Evolutionary conservation across 2,329 filamentous ascomycete species (phyloP), one percentile per base, ranked within the genome.

Genomic region (Aulographum hederae): DNA sequence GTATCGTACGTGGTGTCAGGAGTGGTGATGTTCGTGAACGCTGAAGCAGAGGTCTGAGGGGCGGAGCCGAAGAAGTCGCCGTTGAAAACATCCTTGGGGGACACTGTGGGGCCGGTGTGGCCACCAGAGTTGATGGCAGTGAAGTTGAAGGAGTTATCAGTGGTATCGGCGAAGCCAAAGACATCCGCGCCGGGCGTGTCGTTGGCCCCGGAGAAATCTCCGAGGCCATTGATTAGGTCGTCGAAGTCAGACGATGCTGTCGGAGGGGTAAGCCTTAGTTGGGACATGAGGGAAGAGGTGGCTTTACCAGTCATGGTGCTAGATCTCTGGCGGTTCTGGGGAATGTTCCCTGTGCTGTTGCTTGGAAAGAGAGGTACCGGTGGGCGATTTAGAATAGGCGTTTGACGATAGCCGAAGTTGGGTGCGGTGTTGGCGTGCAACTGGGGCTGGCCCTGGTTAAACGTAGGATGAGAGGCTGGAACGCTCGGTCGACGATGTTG

Each of bases 21-120:
- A 37, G 84, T 89, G 35, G 82, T 92, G 53, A 93, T 49, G 39
- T 82, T 73, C 21, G 84, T 92, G 48, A 89, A 72, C n/a, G n/a
- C n/a, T n/a, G n/a, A n/a, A 20, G 79, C 73, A 29, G 75, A 67
- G 2, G 84, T 92, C 47, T 80, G 80, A 18, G 84, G 84, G 23
- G 81, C 72, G 38, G 81, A 91, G 46, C 72, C 12, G 71, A 36
- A 67, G 62, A 45, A 21, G 28, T 21, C 15, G 17, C 79, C 71
- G 42, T 72, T 69, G 43, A 85, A 62, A 41, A 92, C 63, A 46
- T 93, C 82, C 53, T 79, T 75, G 14, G 84, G 84, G 38, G 84
- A 93, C 38, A 93, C 69, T 26, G 84, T 93, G 38, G 52, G 46
- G 44, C 55, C 46, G n/a, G n/a, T n/a, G n/a, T n/a, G n/a, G n/a